Conservation (phyloP, 2,329 filamentous ascomycete species). For the Aspergillus tanneri region DNA sequence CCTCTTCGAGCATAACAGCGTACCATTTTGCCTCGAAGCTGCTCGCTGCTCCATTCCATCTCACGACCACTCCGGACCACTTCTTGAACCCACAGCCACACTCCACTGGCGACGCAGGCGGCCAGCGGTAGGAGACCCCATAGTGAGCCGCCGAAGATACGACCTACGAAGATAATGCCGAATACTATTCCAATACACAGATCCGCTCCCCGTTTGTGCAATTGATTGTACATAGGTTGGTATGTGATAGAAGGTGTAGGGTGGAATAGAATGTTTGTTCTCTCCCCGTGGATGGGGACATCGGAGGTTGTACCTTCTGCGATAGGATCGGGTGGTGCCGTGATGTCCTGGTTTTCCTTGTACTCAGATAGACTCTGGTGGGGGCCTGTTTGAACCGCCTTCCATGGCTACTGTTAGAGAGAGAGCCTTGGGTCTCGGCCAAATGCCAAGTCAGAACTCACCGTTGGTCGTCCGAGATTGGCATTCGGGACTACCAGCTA, state of each 20-base stretch:
- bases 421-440: neutral
- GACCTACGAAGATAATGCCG: conserved; percentile 73
- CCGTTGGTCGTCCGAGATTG: conserved; percentile 73
- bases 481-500: conserved; percentile 84
- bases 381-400: conserved; percentile 67
- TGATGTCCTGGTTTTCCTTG: conserved; percentile 80
- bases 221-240: conserved; percentile 75
- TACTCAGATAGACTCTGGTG: conserved; percentile 76
- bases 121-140: conserved; percentile 74
- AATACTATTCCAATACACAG: conserved; percentile 70
- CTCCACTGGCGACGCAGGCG: conserved; percentile 69
- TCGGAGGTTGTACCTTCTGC: conserved; percentile 81
- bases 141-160: conserved; percentile 73
- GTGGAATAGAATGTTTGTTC: conserved; percentile 94
- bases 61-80: conserved; percentile 78
- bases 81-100: conserved; percentile 89
- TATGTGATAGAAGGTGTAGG: conserved; percentile 88
- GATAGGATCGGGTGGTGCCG: conserved; percentile 84
- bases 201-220: conserved; percentile 72
- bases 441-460: no score
- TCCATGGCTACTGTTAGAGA: conserved; percentile 4
- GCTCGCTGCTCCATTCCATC: conserved; percentile 84
- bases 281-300: conserved; percentile 92
- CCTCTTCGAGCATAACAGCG: conserved; percentile 14
- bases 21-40: conserved; percentile 75